Conservation (phyloP, 2,329 filamentous ascomycete species). For the Botryosphaeria agaves region DNA sequence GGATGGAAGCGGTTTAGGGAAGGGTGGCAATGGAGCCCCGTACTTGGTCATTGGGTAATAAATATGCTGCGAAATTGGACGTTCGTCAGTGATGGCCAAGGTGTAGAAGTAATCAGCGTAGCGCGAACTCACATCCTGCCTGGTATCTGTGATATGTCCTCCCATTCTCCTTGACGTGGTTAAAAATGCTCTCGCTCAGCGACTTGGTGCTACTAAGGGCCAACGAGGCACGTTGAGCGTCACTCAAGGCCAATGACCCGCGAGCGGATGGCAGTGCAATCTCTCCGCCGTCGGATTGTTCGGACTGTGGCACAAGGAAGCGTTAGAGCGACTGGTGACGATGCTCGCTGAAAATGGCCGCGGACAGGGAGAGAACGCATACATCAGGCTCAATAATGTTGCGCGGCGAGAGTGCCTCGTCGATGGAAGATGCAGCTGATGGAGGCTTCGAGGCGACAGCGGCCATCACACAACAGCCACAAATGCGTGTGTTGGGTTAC, state of each 20-base stretch:
- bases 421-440: neutral
- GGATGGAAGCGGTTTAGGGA: neutral
- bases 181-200: constrained; percentile 20
- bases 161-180: constrained; percentile 21
- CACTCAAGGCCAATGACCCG: neutral
- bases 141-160: constrained; percentile 22
- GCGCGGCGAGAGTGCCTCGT: neutral
- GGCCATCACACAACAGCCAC: too few species aligned
- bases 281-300: neutral
- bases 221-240: constrained; percentile 1
- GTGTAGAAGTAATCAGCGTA: too few species aligned
- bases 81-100: too few species aligned
- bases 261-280: neutral
- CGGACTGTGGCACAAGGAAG: constrained; percentile 1
- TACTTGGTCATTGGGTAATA: constrained; percentile 8
- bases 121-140: constrained; percentile 18
- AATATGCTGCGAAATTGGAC: constrained; percentile 5
- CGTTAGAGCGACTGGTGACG: neutral
- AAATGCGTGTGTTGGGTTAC: too few species aligned
- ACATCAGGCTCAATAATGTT: constrained; percentile 2
- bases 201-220: constrained; percentile 17
- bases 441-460: too few species aligned
- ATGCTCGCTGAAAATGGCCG: neutral
- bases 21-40: too few species aligned
- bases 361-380: neutral